Base-by-base conservation (phyloP, 1,284 basidiomycete species). In the Ceratobasidium sp. region DNA sequence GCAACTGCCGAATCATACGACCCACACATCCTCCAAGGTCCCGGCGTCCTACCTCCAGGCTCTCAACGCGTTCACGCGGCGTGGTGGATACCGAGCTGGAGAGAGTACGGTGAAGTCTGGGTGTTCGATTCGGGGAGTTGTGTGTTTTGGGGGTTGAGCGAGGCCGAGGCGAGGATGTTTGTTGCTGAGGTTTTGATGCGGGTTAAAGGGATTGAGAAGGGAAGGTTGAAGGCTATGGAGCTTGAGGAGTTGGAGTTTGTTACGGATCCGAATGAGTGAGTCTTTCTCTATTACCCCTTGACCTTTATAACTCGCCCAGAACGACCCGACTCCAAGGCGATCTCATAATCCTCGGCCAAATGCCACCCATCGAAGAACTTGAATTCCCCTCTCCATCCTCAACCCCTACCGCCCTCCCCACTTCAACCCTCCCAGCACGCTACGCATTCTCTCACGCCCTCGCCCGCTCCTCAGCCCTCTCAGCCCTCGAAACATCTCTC, bases 241-340 rank as follows among this genome's bases (percentile, higher is more conserved):
- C 94, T 94, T 26, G 95, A 97, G 83, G 95, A 96, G 82, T 88
- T 97, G 51, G 95, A 97, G 83, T 97, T 96, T 85, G 94, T 96
- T 9, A 92, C 93, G 39, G 95, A 97, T 85, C 93, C 94, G 44
- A 91, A 87, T 77, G 94, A 96, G 93, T 95, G 84, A 84, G 92
- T 89, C 20, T n/a, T 49, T 64, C 56, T 67, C 18, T 42, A n/a
- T 63, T 61, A 61, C 66, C 49, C 7, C 26, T 60, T 46, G 44
- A 26, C 73, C 71, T 56, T 23, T 73, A 81, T 51, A 15, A 51
- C n/a, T 49, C 63, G 77, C 79, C 44, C 80, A 96, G 95, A 83
- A 87, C 90, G 81, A 97, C 95, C 0, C 91, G 94, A 28, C 87
- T 97, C 68, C 94, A 96, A 83, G 95, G 95, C 58, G 95, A 97